A percentile compares a stretch with the other conserved stretches of the same genome.
These are phyloP conservation scores for Pilasporangium apinafurcum DNA, from an alignment of 352 stramenopile species.

Conservation along the genomic window DNA sequence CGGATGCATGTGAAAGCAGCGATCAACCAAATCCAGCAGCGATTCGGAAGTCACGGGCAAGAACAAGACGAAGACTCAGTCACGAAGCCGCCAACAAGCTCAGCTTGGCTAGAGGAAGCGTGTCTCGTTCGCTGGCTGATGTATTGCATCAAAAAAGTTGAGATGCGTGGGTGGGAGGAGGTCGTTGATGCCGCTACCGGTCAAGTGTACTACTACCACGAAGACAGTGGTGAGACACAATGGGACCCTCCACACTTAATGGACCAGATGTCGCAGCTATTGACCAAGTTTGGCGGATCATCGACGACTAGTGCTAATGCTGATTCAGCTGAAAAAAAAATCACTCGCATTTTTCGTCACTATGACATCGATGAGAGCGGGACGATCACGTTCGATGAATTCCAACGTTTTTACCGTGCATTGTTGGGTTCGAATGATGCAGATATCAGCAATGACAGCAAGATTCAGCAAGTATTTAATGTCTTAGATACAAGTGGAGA, in stretches of 20 bases:
- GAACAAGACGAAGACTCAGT: background rate
- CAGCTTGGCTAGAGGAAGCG: slow-evolving; percentile 20
- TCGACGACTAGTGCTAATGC: slow-evolving; percentile 3
- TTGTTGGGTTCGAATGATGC: too few relatives aligned
- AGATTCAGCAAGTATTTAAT: slow-evolving; percentile 45
- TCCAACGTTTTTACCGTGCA: slow-evolving; percentile 46
- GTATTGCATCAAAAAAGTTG: slow-evolving; percentile 33
- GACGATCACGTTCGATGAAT: slow-evolving; percentile 46
- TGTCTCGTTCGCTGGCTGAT: slow-evolving; percentile 28
- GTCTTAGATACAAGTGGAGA: slow-evolving; percentile 65
- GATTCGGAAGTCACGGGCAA: slow-evolving; percentile 7
- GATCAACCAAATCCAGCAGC: slow-evolving; percentile 13
- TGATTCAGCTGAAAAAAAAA: slow-evolving; percentile 36
- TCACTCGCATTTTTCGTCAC: slow-evolving; percentile 57
- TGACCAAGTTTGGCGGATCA: slow-evolving; percentile 28
- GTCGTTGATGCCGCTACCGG: slow-evolving; percentile 22
- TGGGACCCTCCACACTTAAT: slow-evolving; percentile 62
- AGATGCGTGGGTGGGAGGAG: slow-evolving; percentile 54
- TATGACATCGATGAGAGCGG: slow-evolving; percentile 69
- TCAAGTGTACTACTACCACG: slow-evolving; percentile 62
- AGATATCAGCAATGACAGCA: too few relatives aligned
- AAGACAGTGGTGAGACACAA: slow-evolving; percentile 41
- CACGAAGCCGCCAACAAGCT: too few relatives aligned
- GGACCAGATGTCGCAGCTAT: slow-evolving; percentile 36
- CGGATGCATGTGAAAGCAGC: slow-evolving; percentile 21